Base-by-base conservation (phyloP, 2,329 filamentous ascomycete species). In the Scolecobasidium constrictum region DNA sequence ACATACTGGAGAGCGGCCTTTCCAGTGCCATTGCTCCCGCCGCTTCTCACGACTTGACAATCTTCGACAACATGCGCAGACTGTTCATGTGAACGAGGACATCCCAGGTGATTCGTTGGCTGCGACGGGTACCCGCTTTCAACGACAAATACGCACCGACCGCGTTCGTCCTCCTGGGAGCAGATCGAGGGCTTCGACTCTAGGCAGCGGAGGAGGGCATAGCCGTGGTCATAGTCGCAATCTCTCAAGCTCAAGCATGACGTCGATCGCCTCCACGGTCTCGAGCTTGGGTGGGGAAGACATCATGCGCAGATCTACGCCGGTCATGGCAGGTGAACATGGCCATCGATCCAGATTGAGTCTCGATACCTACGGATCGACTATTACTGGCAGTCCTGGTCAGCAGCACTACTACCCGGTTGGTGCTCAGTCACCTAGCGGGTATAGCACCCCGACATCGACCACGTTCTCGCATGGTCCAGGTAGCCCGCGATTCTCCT, bases 51-150 rank as follows among this genome's bases (percentile, higher is more conserved):
- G 90, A 38, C 74, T 96, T 36, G 90, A 98, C 61, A 98, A 98
- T 57, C 68, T 98, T 40, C 79, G 92, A 46, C 92, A 98, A 59
- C 92, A 98, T 69, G 92, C 92, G 35, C 88, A 95, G 61, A 96
- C 92, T 0, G 92, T 98, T 1, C 92, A 98, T 59, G 84, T 94
- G 45, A 95, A 96, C 59, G 92, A 96, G 60, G 87, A 95, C 45
- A 98, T 98, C 23, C 92, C 92, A 3, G 79, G 81, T 33, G 87
- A 95, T 59, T 96, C 92, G 1, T 74, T 96, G 16, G 92, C 92
- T 13, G 92, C 90, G 3, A 92, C 86, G 2, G 87, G 88, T 18
- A 94, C 88, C 6, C 75, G 90, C 31, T 95, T 94, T 53, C 90
- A 95, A 55, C 76, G 90, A 48, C 88, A 95, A 61, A 86, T 94